A percentile compares a stretch with the other conserved stretches of the same genome.
Evolutionary conservation across 495 filamentous ascomycete species (phyloP).

Genomic region (Aspergillus conjunctus): DNA sequence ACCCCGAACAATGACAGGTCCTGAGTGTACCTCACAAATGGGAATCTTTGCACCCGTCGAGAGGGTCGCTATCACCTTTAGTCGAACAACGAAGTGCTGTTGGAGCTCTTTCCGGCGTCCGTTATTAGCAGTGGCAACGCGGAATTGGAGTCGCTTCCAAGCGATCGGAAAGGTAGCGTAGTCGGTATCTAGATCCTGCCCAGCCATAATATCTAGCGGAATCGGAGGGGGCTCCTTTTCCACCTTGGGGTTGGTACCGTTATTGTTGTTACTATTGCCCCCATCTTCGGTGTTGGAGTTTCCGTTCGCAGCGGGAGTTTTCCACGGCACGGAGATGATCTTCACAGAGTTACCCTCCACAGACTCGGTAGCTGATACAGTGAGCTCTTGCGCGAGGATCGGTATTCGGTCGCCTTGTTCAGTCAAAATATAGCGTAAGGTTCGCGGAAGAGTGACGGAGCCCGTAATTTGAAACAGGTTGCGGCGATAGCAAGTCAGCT

Average conservation of each 20-base stretch:
- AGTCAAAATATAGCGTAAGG: conserved; percentile 71
- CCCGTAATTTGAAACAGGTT: conserved; percentile 91
- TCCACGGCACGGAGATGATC: conserved; percentile 93
- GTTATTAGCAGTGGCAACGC: conserved; percentile 85
- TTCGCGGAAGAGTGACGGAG: conserved; percentile 73
- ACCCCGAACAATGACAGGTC: conserved; percentile 75
- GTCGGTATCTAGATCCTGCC: conserved; percentile 76
- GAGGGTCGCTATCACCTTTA: conserved; percentile 72
- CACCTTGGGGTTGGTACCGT: conserved; percentile 56
- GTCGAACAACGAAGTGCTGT: conserved; percentile 76
- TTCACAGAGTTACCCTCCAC: conserved; percentile 87
- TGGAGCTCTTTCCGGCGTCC: conserved; percentile 78
- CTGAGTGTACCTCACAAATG: conserved; percentile 70
- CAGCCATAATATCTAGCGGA: conserved; percentile 70
- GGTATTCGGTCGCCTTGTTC: conserved; percentile 77
- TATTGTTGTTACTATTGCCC: conserved; percentile 35
- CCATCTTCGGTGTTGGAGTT: conserved; percentile 53
- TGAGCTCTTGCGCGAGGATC: conserved; percentile 72
- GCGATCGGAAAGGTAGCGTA: conserved; percentile 80
- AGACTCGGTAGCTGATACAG: conserved; percentile 84
- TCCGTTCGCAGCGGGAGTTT: conserved; percentile 70
- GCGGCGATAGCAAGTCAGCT: conserved; percentile 88
- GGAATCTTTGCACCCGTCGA: conserved; percentile 68
- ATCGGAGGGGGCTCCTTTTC: conserved; percentile 69
- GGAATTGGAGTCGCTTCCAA: conserved; percentile 92